Evolutionary conservation across 108 stramenopile genomes (phyloP), one percentile per base, ranked within the genome.

Genomic region (Cylindrotheca fusiformis): DNA sequence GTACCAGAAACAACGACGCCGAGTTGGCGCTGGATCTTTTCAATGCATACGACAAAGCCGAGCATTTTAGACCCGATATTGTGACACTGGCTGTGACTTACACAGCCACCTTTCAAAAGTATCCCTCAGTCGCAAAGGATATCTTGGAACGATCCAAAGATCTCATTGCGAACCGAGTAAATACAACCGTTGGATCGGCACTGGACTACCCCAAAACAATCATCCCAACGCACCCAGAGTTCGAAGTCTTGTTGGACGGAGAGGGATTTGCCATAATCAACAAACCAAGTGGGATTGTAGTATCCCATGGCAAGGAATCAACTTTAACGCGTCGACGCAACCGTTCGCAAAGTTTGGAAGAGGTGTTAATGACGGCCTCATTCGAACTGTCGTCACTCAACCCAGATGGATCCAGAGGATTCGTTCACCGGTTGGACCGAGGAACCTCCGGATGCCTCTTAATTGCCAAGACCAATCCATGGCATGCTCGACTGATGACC

Each of bases 381-480:
- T 10, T 41, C 14, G 10, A 14, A 41, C 65, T 90, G 52, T 87
- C 85, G 22, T 77, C 81, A 6, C 29, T 90, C 21, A 86, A 85
- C 52, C 70, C 41, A 22, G 60, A 77, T 0, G 72, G 65, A 53
- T 76, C 75, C 12, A 63, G 67, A n/a, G 85, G 88, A 3, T 67
- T 87, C 21, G 85, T 87, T 8, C 89, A 90, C 74, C 83, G 89
- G 0, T 49, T 90, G 17, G 89, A 90, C 77, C 72, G 84, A 32
- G 89, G 83, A 19, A 86, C 86, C 1, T 85, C 84, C 4, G 89
- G 89, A 24, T 71, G 68, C 36, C 50, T 90, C 32, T 44, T 85
- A 17, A 27, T 85, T 48, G 84, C 89, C 32, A 90, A 90, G 63
- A 83, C 71, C 24, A 71, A 86, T 54, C 74, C 64, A 21, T 60